Evolutionary conservation across 2,329 filamentous ascomycete species (phyloP), one percentile per base, ranked within the genome.

Genomic region (Cyclaneusma minus): DNA sequence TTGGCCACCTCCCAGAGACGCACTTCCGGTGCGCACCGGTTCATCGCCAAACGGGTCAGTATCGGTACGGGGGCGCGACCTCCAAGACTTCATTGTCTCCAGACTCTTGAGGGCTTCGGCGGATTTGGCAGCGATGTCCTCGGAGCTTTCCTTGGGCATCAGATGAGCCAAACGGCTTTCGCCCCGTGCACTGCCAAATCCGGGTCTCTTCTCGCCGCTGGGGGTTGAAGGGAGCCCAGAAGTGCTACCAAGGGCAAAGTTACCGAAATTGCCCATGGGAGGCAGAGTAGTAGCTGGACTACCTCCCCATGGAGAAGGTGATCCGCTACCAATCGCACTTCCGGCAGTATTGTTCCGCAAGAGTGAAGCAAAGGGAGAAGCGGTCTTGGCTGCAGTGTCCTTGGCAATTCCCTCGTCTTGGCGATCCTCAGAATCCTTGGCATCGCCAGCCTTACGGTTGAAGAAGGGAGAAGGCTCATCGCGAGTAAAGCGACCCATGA

Each of bases 151-250:
- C 52, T 85, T 91, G 12, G 71, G 73, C 38, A 93, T 76, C 13
- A 93, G 52, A 43, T 83, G 83, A 38, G 85, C 87, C 42, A 94
- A 72, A 15, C 84, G 74, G 48, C 84, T 93, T 45, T 83, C 81
- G 3, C 79, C 72, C 30, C 77, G 64, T 15, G 68, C 52, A 43
- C 67, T 74, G 15, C 71, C 75, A 41, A 77, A 68, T 7, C 63
- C 62, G 15, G 67, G 46, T 39, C 80, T 72, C 55, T 89, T 92
- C 29, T 92, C 82, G 4, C 63, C 57, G n/a, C n/a, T n/a, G 6
- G 60, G 52, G 16, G 69, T 59, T 5, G 64, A 53, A 11, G 66
- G 58, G 17, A 64, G 60, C 16, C 59, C 55, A 3, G 67, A 51
- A 24, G 56, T 52, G 19, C 47, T 51, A 8, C 54, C 56, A 27